A percentile compares a stretch with the other conserved stretches of the same genome.
These are phyloP conservation scores for Aspergillus alliaceus DNA, from an alignment of 2,329 filamentous ascomycete genomes.

Conservation along the genomic window DNA sequence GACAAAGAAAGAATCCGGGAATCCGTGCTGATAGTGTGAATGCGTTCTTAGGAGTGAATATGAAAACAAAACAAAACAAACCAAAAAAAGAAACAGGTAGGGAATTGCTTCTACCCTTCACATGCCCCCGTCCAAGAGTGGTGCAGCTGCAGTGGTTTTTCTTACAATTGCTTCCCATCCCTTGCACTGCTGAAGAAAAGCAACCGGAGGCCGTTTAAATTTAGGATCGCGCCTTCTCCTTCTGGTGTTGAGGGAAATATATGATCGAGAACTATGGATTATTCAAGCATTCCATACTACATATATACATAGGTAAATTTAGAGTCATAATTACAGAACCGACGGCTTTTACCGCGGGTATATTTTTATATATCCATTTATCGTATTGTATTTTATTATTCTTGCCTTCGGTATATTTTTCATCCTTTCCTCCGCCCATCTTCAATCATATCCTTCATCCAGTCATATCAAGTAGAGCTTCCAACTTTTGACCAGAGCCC, in stretches of 20 bases:
- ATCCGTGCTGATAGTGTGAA: background rate
- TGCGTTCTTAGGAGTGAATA: background rate
- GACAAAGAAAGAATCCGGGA: background rate
- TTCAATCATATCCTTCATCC: conserved; percentile 18
- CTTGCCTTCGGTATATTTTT: background rate
- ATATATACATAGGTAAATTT: background rate
- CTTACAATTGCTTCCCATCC: conserved; percentile 7
- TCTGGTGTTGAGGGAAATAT: background rate
- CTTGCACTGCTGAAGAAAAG: conserved; percentile 19
- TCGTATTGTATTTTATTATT: background rate
- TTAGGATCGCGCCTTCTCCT: background rate
- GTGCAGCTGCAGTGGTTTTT: conserved; percentile 16
- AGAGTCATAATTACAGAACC: background rate
- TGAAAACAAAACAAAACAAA: background rate
- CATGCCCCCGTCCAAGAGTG: conserved; percentile 1
- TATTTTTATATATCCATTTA: background rate
- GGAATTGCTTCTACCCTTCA: background rate
- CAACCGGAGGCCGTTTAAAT: background rate
- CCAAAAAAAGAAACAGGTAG: background rate
- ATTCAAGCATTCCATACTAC: background rate
- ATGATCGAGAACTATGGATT: background rate
- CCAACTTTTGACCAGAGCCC: conserved; percentile 34
- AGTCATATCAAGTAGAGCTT: conserved; percentile 39
- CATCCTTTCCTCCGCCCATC: background rate
- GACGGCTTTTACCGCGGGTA: background rate